Conservation (phyloP, 108 stramenopile genomes). For the Schizochytrium sp. region DNA sequence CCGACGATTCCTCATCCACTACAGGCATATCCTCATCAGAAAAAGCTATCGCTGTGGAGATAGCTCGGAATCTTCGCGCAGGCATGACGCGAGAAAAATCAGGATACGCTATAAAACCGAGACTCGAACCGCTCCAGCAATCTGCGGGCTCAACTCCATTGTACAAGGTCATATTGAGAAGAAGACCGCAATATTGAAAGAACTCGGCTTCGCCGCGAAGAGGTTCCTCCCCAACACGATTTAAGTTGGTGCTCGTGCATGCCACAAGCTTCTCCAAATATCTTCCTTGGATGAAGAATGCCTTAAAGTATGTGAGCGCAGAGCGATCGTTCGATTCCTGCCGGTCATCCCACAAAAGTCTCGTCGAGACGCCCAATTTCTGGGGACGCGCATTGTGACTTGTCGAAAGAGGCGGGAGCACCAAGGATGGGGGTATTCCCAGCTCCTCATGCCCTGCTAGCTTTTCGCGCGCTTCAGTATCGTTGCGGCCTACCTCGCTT, state of each 20-base stretch:
- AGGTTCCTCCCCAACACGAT: neutral
- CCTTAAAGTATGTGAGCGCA: neutral
- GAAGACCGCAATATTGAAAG: neutral
- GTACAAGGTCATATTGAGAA: neutral
- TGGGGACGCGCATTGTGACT: neutral
- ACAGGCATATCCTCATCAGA: neutral
- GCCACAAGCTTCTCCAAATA: neutral
- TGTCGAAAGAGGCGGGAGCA: neutral
- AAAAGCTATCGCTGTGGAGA: neutral
- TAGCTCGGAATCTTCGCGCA: neutral
- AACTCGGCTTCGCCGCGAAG: neutral
- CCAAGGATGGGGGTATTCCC: too few species aligned
- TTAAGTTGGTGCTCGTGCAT: neutral
- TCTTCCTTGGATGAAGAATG: neutral
- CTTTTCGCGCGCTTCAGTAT: too few species aligned
- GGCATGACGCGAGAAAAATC: neutral
- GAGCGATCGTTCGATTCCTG: neutral
- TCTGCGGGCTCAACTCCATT: neutral
- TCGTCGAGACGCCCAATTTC: too few species aligned
- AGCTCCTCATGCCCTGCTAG: too few species aligned
- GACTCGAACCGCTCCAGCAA: neutral
- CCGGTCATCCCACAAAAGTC: neutral
- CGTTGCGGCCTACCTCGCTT: too few species aligned
- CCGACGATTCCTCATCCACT: too few species aligned
- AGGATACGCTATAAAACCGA: neutral